A percentile compares a stretch with the other conserved stretches of the same genome.
These are phyloP conservation scores for Yarrowia sp. DNA, from an alignment of 805 yeast genomes.

Conservation along the genomic window DNA sequence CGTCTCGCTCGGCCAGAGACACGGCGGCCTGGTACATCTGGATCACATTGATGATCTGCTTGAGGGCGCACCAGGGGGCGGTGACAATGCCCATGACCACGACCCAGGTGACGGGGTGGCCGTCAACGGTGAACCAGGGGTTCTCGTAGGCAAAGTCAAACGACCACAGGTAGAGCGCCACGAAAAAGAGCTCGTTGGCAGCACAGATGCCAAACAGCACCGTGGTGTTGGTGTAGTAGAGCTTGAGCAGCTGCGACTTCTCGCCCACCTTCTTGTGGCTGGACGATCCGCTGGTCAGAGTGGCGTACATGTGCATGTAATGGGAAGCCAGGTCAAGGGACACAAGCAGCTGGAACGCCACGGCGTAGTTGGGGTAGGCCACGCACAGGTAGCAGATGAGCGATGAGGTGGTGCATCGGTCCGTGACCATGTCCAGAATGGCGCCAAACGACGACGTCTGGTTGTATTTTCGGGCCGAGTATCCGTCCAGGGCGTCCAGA, in stretches of 20 bases:
- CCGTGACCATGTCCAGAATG: conserved; percentile 97
- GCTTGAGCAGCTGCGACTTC: conserved; percentile 66
- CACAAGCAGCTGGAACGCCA: conserved; percentile 77
- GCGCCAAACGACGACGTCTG: conserved; percentile 95
- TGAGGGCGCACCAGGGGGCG: conserved; percentile 84
- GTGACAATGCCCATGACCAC: conserved; percentile 56
- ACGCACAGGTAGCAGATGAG: conserved; percentile 81
- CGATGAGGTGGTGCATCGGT: conserved; percentile 94
- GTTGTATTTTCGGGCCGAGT: conserved; percentile 82
- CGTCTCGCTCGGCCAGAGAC: conserved; percentile 73
- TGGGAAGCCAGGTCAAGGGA: conserved; percentile 84
- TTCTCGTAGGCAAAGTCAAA: conserved; percentile 45
- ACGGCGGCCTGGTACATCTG: conserved; percentile 86
- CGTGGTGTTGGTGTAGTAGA: conserved; percentile 81
- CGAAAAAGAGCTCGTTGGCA: conserved; percentile 87
- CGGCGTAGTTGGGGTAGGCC: conserved; percentile 65
- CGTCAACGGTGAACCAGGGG: conserved; percentile 39
- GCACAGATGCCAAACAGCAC: conserved; percentile 89
- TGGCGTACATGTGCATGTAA: conserved; percentile 98
- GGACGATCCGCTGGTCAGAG: conserved; percentile 69
- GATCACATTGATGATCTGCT: conserved; percentile 83
- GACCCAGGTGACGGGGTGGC: conserved; percentile 53
- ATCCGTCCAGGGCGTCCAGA: conserved; percentile 94
- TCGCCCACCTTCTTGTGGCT: conserved; percentile 81
- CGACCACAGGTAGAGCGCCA: conserved; percentile 76